A percentile compares a stretch with the other conserved stretches of the same genome.
Evolutionary conservation across 805 yeast genomes (phyloP).

Genomic region (Pichia cephalocereana): DNA sequence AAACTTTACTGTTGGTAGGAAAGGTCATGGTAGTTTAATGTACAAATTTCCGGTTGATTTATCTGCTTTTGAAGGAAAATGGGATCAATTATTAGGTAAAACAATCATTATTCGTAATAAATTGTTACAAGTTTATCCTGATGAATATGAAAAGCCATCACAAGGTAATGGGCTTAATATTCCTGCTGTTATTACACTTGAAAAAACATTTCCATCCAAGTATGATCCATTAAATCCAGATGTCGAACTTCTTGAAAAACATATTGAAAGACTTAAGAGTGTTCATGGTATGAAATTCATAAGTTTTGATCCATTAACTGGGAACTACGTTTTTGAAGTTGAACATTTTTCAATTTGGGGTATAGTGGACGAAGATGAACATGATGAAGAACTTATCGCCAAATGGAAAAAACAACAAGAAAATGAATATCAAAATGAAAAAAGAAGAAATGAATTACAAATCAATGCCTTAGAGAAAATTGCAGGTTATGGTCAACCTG

Average conservation of each 20-base stretch:
- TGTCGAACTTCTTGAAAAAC: constrained; percentile 23
- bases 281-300: constrained; percentile 68
- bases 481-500: constrained; percentile 11
- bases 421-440: constrained; percentile 11
- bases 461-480: constrained; percentile 16
- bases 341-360: constrained; percentile 97
- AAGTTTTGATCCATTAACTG: constrained; percentile 67
- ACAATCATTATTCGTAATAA: constrained; percentile 39
- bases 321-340: constrained; percentile 73
- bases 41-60: constrained; percentile 65
- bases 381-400: constrained; percentile 37
- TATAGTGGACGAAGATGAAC: constrained; percentile 54
- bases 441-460: constrained; percentile 14
- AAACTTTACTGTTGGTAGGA: constrained; percentile 60
- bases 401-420: constrained; percentile 23
- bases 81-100: constrained; percentile 31
- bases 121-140: constrained; percentile 56
- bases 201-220: constrained; percentile 45
- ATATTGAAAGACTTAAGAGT: constrained; percentile 41
- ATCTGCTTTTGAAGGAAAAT: constrained; percentile 37
- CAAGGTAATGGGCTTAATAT: constrained; percentile 65
- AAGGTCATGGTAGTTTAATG: constrained; percentile 58
- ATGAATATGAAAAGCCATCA: constrained; percentile 43
- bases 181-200: constrained; percentile 65
- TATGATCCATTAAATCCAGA: constrained; percentile 26